These are phyloP conservation scores for Hyaloscypha variabilis DNA, from an alignment of 495 filamentous ascomycete genomes.

Conservation along the genomic window DNA sequence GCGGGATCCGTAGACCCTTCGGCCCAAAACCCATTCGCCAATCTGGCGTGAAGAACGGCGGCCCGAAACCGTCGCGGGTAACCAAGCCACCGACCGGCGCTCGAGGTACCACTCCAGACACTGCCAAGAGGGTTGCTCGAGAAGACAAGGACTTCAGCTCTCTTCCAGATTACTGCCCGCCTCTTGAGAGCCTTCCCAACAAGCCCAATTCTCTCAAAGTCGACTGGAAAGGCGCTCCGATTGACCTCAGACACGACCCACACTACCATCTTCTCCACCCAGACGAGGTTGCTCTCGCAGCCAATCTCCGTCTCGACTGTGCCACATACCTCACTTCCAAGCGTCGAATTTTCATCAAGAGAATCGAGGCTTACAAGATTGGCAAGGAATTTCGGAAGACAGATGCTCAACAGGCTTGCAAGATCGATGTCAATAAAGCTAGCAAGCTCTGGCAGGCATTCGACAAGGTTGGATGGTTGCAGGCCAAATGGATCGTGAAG, in stretches of 20 bases:
- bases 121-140: conserved; percentile 48
- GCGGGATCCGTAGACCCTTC: conserved; percentile 36
- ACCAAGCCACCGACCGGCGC: conserved; percentile 35
- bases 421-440: conserved; percentile 98
- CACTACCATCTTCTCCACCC: conserved; percentile 76
- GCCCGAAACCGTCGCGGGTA: conserved; percentile 39
- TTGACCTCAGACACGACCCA: conserved; percentile 80
- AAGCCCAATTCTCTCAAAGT: conserved; percentile 72
- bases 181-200: conserved; percentile 62
- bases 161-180: conserved; percentile 78
- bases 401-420: conserved; percentile 95
- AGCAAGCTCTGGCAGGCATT: conserved; percentile 94
- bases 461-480: conserved; percentile 88
- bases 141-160: conserved; percentile 88
- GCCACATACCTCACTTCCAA: conserved; percentile 95
- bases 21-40: conserved; percentile 8
- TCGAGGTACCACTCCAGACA: conserved; percentile 45
- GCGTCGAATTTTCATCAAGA: conserved; percentile 84
- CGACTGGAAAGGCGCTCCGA: conserved; percentile 82
- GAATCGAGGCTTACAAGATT: conserved; percentile 66
- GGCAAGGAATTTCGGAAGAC: conserved; percentile 95
- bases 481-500: conserved; percentile 42
- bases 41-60: neutral
- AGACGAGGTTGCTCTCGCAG: conserved; percentile 77
- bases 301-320: conserved; percentile 80